Evolutionary conservation across 768 basidiomycete genomes (phyloP), one percentile per base, ranked within the genome.

Genomic region (Mycena epipterygia): DNA sequence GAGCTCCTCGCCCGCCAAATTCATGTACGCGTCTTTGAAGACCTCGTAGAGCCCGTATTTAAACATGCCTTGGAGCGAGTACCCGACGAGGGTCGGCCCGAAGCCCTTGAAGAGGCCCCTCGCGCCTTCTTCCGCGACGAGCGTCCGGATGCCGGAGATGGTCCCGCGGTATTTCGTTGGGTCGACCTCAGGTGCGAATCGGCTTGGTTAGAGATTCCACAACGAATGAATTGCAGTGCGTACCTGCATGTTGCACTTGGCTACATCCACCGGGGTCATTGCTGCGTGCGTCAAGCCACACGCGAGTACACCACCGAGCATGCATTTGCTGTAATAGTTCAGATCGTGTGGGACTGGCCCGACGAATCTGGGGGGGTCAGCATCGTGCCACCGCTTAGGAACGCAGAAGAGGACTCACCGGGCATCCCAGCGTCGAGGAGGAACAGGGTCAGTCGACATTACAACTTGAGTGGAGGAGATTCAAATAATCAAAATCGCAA

Each of bases 21-120:
- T 96, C 87, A 90, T 90, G 89, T 96, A 96, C 71, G 79, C 68
- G 81, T 97, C 96, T 87, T 97, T 98, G 93, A 96, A 98, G 79
- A 93, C 81, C 84, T 98, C 96, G 82, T 97, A 97, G 80, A 96
- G 93, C 86, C 96, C 96, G 81, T 95, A 97, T 85, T 98, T 98
- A 92, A 97, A 95, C 89, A 96, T 91, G 81, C 96, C 96, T 84
- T 97, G 96, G 76, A 95, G 88, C 13, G 95, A 94, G 87, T 96
- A 96, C 71, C 96, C 95, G 82, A 97, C 85, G 71, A 95, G 86
- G 67, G 96, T 98, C 58, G 96, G 96, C 35, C 94, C 93, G 79
- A 97, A 85, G 77, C 96, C 96, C 83, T 97, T 97, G 90, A 95
- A 93, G 81, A 97, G 89, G 81, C 95, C 96, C 30, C 81, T 89